Conservation (phyloP, 2,329 filamentous ascomycete species). For the Colletotrichum tanaceti region DNA sequence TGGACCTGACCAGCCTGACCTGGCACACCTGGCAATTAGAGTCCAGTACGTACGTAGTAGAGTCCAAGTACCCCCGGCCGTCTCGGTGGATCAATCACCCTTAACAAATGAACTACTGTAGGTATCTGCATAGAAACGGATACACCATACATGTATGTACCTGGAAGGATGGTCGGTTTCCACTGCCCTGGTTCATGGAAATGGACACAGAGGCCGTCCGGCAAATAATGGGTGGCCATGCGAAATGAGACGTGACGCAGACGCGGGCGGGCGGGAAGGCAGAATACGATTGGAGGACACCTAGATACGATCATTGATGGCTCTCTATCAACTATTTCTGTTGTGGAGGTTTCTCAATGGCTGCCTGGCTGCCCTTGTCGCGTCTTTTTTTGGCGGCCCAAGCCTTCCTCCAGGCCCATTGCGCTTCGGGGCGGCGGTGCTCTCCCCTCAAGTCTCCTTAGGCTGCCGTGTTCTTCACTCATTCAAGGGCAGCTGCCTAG, state of each 20-base stretch:
- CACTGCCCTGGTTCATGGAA: constrained; percentile 36
- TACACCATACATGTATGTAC: too few species aligned
- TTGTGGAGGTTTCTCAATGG: constrained; percentile 8
- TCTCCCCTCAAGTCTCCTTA: too few species aligned
- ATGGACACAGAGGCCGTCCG: constrained; percentile 11
- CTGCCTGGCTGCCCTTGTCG: constrained; percentile 22
- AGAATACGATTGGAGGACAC: background rate
- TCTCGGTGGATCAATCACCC: constrained; percentile 10
- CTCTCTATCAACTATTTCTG: background rate
- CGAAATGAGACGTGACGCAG: constrained; percentile 9
- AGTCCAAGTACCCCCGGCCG: constrained; percentile 21
- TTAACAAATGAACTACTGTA: too few species aligned
- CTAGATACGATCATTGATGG: background rate
- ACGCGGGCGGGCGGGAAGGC: background rate
- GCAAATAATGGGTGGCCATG: constrained; percentile 13
- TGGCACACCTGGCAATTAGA: too few species aligned
- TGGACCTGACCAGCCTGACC: too few species aligned
- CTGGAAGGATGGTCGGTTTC: constrained; percentile 16
- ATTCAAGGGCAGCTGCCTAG: constrained; percentile 13
- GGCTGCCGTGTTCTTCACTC: background rate
- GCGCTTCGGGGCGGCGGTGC: background rate
- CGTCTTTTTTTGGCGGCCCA: constrained; percentile 3
- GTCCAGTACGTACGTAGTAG: too few species aligned
- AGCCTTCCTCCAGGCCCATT: constrained; percentile 1
- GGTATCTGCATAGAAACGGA: too few species aligned